These are phyloP conservation scores for Russula dissimulans DNA, from an alignment of 768 basidiomycete genomes.

Conservation along the genomic window DNA sequence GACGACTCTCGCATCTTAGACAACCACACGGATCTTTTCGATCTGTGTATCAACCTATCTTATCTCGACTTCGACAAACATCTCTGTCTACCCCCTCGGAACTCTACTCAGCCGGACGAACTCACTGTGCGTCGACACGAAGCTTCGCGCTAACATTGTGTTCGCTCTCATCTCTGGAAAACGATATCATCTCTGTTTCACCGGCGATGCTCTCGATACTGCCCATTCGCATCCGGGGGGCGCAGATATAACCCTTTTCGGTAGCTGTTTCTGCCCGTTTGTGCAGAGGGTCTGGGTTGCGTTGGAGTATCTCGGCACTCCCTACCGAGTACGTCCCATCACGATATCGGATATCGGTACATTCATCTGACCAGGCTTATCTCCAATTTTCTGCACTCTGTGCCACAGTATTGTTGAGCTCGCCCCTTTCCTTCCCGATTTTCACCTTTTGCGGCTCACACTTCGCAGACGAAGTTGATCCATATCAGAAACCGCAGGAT, in stretches of 20 bases:
- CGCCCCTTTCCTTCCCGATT: not conserved
- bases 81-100: too few species aligned
- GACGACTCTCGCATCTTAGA: too few species aligned
- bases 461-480: constrained; percentile 62
- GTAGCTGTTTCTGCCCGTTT: constrained; percentile 71
- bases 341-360: not conserved
- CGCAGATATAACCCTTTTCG: constrained; percentile 57
- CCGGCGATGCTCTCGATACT: constrained; percentile 47
- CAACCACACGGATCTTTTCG: too few species aligned
- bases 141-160: too few species aligned
- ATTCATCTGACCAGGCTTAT: not conserved
- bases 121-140: too few species aligned
- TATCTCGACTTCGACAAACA: too few species aligned
- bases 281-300: constrained; percentile 76
- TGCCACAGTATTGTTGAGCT: not conserved
- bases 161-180: too few species aligned
- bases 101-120: too few species aligned
- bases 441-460: not conserved
- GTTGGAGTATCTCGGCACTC: constrained; percentile 58
- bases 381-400: not conserved
- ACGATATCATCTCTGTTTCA: constrained; percentile 23
- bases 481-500: constrained; percentile 73
- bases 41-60: too few species aligned
- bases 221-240: constrained; percentile 39
- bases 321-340: constrained; percentile 47